Evolutionary conservation across 805 yeast species (phyloP).

Genomic region (Tetrapisispora taiwanensis): DNA sequence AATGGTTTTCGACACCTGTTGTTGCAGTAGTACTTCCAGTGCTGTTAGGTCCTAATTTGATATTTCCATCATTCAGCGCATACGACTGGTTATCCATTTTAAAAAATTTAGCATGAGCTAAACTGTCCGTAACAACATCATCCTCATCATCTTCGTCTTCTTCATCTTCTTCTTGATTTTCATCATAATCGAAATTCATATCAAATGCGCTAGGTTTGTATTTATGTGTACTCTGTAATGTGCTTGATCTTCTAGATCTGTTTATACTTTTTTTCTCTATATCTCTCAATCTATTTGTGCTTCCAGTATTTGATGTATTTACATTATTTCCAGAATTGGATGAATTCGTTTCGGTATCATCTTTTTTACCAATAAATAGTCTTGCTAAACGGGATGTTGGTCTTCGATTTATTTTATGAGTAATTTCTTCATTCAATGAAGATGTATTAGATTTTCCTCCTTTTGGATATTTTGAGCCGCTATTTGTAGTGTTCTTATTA

Average conservation of each 20-base stretch:
- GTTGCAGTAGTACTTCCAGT: background rate
- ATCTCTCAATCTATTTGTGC: background rate
- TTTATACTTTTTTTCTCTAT: background rate
- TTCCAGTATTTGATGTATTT: background rate
- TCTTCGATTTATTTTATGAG: constrained; percentile 4
- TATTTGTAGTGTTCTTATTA: background rate
- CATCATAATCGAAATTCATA: constrained; percentile 26
- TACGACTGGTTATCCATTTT: constrained; percentile 9
- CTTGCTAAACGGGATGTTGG: constrained; percentile 17
- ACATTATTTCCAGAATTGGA: background rate
- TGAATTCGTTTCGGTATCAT: background rate
- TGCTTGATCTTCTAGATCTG: constrained; percentile 1
- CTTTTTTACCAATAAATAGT: constrained; percentile 18
- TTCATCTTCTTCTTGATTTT: constrained; percentile 25
- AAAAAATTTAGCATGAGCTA: constrained; percentile 18
- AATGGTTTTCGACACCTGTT: background rate
- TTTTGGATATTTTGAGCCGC: background rate
- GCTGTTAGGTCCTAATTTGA: background rate
- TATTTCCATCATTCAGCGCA: constrained; percentile 1
- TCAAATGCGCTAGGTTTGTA: constrained; percentile 13
- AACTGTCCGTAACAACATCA: constrained; percentile 13
- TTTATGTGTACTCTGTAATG: background rate
- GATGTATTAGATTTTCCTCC: background rate
- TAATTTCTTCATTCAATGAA: background rate
- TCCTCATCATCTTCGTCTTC: constrained; percentile 26